Evolutionary conservation across 192 early-diverging fungal genomes (phyloP).

Genomic region (Borealophlyctis nickersoniae): DNA sequence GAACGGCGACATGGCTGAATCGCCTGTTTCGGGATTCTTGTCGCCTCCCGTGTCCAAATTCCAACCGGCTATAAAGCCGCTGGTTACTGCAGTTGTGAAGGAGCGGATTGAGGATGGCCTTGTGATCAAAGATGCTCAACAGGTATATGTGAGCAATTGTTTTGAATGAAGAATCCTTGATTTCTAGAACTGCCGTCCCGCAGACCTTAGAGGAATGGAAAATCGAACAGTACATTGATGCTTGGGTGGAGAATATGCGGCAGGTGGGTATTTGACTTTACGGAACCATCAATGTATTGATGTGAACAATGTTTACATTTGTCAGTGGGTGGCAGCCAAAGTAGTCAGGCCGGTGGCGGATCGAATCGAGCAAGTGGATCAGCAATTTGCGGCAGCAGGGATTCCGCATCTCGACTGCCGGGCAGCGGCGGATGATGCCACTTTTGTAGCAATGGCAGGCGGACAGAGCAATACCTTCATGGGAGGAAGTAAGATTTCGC

Average conservation of each 20-base stretch:
- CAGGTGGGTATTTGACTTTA: slow-evolving; percentile 8
- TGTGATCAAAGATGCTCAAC: slow-evolving; percentile 27
- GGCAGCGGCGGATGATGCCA: too few relatives aligned
- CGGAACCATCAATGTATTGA: too few relatives aligned
- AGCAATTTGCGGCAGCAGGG: background rate
- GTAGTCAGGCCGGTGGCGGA: slow-evolving; percentile 25
- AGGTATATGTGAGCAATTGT: slow-evolving; percentile 10
- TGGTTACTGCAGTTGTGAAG: slow-evolving; percentile 8
- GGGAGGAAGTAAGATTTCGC: too few relatives aligned
- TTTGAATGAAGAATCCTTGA: background rate
- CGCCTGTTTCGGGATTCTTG: background rate
- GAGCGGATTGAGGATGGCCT: slow-evolving; percentile 32
- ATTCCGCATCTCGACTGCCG: slow-evolving; percentile 22
- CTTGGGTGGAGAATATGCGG: slow-evolving; percentile 34
- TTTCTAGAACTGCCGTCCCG: too few relatives aligned
- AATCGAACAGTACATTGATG: slow-evolving; percentile 29
- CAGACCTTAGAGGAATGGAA: slow-evolving; percentile 33
- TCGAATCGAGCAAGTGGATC: slow-evolving; percentile 18
- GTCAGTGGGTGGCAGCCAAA: slow-evolving; percentile 27
- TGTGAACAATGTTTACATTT: background rate
- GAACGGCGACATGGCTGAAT: background rate
- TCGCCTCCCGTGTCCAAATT: slow-evolving; percentile 13
- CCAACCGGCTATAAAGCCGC: slow-evolving; percentile 12
- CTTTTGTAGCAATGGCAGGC: too few relatives aligned
- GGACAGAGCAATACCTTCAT: too few relatives aligned